Percentiles rank a stretch among this genome's conserved stretches.
Conservation (phyloP, 495 filamentous ascomycete species). For the Eremomyces bilateralis region DNA sequence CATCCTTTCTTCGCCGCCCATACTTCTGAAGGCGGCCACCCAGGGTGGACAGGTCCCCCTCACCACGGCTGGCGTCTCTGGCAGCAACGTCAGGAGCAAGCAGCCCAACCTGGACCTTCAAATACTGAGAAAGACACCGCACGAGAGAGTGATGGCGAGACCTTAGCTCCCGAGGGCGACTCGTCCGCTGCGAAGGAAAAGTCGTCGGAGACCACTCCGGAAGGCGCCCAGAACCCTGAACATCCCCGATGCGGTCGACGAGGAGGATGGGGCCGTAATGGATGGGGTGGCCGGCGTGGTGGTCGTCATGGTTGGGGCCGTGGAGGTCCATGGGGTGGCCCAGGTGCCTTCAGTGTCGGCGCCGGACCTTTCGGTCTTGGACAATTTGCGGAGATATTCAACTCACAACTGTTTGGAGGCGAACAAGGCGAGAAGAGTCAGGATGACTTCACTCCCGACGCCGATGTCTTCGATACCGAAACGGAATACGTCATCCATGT, state of each 20-base stretch:
- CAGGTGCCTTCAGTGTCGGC: too few relatives aligned
- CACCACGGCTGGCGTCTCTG: background rate
- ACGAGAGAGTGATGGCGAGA: too few relatives aligned
- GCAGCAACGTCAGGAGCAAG: too few relatives aligned
- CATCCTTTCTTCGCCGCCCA: constrained; percentile 14
- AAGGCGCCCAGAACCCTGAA: background rate
- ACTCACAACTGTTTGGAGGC: constrained; percentile 10
- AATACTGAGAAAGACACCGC: too few relatives aligned
- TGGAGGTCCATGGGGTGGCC: constrained; percentile 2
- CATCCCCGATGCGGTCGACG: background rate
- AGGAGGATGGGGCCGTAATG: constrained; percentile 3
- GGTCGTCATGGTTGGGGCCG: background rate
- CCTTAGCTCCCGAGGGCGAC: background rate
- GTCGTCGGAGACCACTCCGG: background rate
- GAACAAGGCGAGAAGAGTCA: constrained; percentile 3
- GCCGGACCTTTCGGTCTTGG: constrained; percentile 9
- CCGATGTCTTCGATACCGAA: constrained; percentile 51
- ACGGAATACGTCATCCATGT: constrained; percentile 43
- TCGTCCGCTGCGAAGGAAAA: background rate
- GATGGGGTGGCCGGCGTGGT: constrained; percentile 7
- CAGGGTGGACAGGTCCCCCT: background rate
- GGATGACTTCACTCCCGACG: constrained; percentile 37
- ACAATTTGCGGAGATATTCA: constrained; percentile 12
- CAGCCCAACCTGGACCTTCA: background rate
- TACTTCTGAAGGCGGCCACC: constrained; percentile 1